Percentiles rank a stretch among this genome's conserved stretches.
Conservation (phyloP, 371 early-diverging fungal genomes). For the Lichtheimia ramosa region DNA sequence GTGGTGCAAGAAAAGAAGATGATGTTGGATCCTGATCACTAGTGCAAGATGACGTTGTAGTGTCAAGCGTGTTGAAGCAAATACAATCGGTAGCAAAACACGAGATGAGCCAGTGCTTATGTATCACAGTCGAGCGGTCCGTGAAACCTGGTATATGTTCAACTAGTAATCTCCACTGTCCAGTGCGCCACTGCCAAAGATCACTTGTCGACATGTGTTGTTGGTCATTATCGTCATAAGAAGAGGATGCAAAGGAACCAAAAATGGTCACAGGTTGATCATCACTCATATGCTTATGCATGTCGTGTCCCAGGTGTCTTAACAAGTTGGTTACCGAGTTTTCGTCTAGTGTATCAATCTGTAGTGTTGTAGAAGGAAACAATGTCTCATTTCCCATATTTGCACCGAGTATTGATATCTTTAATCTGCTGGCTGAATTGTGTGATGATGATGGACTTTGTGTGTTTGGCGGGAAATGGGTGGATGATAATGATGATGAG, state of each 20-base stretch:
- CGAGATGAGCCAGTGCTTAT: slow-evolving; percentile 21
- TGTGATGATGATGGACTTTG: no score
- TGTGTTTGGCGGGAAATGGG: no score
- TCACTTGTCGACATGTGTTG: not conserved
- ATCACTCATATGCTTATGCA: no score
- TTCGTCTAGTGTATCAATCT: not conserved
- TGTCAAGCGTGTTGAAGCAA: not conserved
- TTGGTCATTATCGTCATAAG: no score
- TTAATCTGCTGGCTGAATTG: not conserved
- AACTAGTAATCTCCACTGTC: not conserved
- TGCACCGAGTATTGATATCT: not conserved
- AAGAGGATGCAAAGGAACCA: not conserved
- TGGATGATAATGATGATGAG: no score
- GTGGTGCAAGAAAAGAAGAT: no score
- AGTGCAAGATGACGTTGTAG: no score
- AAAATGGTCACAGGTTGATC: not conserved
- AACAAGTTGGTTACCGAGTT: no score
- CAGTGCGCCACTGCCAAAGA: not conserved
- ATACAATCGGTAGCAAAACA: slow-evolving; percentile 20
- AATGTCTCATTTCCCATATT: not conserved
- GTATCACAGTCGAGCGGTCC: slow-evolving; percentile 20
- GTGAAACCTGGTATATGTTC: slow-evolving; percentile 3
- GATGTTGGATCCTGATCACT: no score
- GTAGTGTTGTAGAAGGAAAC: not conserved
- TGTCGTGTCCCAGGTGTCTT: no score